A percentile compares a stretch with the other conserved stretches of the same genome.
These are phyloP conservation scores for Dipodascus albidus DNA, from an alignment of 805 yeast species.

Conservation along the genomic window DNA sequence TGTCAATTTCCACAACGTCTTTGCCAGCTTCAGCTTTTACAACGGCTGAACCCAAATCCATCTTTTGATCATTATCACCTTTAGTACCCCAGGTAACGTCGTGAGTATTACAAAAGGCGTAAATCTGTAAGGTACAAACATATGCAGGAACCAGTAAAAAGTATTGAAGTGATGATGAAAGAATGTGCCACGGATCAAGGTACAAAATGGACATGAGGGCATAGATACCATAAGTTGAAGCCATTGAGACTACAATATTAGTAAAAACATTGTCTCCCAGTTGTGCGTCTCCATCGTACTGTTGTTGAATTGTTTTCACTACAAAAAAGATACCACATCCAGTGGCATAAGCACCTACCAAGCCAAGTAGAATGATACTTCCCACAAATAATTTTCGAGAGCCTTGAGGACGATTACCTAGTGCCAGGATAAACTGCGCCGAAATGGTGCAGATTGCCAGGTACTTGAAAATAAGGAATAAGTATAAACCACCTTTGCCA, in stretches of 20 bases:
- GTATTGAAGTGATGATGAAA: constrained; percentile 49
- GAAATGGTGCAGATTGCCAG: constrained; percentile 71
- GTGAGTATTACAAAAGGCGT: constrained; percentile 95
- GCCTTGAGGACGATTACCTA: constrained; percentile 98
- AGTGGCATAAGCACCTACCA: constrained; percentile 74
- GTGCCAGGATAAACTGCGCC: constrained; percentile 78
- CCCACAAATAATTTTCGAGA: constrained; percentile 66
- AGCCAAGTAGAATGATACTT: constrained; percentile 58
- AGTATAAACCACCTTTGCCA: constrained; percentile 59
- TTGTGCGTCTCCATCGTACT: constrained; percentile 18
- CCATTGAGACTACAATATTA: constrained; percentile 71
- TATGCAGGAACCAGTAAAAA: constrained; percentile 83
- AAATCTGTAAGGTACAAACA: constrained; percentile 84
- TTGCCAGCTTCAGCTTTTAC: constrained; percentile 74
- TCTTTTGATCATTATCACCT: constrained; percentile 71
- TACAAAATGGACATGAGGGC: constrained; percentile 71
- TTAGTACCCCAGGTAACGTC: constrained; percentile 99
- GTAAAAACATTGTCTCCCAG: constrained; percentile 33
- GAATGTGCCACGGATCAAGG: constrained; percentile 50
- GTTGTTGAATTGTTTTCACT: constrained; percentile 37
- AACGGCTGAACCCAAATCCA: constrained; percentile 69
- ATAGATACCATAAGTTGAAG: constrained; percentile 89
- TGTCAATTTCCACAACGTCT: constrained; percentile 72
- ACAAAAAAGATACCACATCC: constrained; percentile 78
- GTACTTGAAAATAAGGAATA: constrained; percentile 80